These are phyloP conservation scores for Alternaria sp. DNA, from an alignment of 2,329 filamentous ascomycete species.

Conservation along the genomic window DNA sequence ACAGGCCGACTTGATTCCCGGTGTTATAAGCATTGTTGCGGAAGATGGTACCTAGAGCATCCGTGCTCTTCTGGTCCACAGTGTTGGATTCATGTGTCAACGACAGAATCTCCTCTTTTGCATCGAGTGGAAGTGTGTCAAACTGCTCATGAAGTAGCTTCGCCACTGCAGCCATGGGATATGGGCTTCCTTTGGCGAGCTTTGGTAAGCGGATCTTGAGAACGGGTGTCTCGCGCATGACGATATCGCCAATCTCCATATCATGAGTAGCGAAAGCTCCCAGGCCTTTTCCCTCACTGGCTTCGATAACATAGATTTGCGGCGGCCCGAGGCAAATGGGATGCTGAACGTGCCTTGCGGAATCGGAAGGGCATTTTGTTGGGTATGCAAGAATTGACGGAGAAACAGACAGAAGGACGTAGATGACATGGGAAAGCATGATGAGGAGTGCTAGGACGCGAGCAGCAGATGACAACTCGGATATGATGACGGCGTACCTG, in stretches of 20 bases:
- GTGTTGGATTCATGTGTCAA: conserved; percentile 36
- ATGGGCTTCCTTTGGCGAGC: conserved; percentile 36
- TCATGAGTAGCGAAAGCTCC: conserved; percentile 52
- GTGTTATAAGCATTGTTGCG: conserved; percentile 50
- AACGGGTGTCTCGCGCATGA: conserved; percentile 53
- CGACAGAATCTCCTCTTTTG: conserved; percentile 38
- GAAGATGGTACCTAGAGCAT: conserved; percentile 43
- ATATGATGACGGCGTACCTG: neutral
- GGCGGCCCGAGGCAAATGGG: conserved; percentile 35
- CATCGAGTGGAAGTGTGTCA: conserved; percentile 25
- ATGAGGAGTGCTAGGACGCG: neutral
- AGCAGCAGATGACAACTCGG: neutral
- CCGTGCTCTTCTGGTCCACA: conserved; percentile 25
- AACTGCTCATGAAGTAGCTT: conserved; percentile 36
- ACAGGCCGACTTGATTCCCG: conserved; percentile 41
- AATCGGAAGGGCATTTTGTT: conserved; percentile 19
- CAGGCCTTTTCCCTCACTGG: conserved; percentile 53
- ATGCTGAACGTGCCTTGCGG: conserved; percentile 24
- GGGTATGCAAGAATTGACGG: conserved; percentile 9
- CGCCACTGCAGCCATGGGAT: conserved; percentile 36
- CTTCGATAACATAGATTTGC: conserved; percentile 37
- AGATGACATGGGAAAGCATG: neutral
- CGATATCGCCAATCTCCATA: conserved; percentile 51
- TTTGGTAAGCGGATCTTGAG: conserved; percentile 44
- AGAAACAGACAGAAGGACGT: neutral